A percentile compares a stretch with the other conserved stretches of the same genome.
These are phyloP conservation scores for Sisymbrium irio DNA, from an alignment of 345 rosid genomes.

Conservation along the genomic window DNA sequence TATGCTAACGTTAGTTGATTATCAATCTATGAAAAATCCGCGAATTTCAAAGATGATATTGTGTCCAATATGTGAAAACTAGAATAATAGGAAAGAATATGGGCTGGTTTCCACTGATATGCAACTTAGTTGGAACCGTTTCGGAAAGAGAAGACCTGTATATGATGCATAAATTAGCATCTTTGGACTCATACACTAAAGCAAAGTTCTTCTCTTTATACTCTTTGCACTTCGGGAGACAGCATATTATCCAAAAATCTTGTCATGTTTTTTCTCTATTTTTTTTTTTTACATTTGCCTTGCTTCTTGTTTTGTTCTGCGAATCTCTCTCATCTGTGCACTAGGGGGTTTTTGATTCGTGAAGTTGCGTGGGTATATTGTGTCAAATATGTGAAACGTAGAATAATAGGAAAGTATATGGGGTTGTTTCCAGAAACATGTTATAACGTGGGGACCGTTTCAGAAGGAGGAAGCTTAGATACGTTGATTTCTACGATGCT, in stretches of 20 bases:
- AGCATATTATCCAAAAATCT: neutral
- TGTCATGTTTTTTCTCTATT: neutral
- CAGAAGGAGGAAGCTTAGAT: neutral
- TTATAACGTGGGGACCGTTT: neutral
- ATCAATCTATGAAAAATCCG: too few species aligned
- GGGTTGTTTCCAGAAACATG: neutral
- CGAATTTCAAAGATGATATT: too few species aligned
- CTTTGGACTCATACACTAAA: neutral
- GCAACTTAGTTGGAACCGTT: too few species aligned
- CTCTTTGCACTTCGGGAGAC: neutral
- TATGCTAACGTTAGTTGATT: too few species aligned
- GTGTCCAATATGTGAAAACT: too few species aligned
- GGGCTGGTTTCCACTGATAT: neutral
- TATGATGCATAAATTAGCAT: neutral
- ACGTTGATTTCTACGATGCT: neutral
- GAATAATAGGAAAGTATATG: neutral
- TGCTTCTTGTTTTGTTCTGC: too few species aligned
- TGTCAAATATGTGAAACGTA: neutral
- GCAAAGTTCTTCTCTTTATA: neutral
- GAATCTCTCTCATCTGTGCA: too few species aligned
- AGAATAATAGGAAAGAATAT: too few species aligned
- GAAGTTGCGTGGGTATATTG: too few species aligned
- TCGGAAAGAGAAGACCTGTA: too few species aligned
- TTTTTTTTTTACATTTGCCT: neutral
- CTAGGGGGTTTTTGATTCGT: too few species aligned